Base-by-base conservation (phyloP, 2,329 filamentous ascomycete species). In the Neobulgaria alba region DNA sequence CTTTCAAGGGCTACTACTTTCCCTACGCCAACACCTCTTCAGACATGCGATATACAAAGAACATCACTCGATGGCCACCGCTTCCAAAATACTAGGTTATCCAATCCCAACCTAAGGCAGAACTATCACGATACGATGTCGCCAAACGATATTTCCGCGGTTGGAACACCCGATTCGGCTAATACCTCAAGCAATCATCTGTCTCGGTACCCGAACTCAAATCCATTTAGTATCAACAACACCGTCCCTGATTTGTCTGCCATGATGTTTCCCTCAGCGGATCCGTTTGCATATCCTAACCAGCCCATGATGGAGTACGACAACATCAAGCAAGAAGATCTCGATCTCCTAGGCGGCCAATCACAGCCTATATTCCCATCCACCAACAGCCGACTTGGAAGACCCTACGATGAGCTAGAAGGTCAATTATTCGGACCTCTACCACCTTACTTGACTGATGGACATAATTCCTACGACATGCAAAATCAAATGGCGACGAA, bases 211-310 rank as follows among this genome's bases (percentile, higher is more conserved):
- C 38, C 46, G 8, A 29, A 47, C 3, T 46, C 42, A 26, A 34
- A 68, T 57, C 52, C 63, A 67, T 50, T 63, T 62, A 42, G 46
- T 14, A 38, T 40, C 15, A 48, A 47, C 19, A 47, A 50, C 26
- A 49, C 49, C 5, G 37, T 88, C 12, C 75, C 82, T 49, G 83
- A 85, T 57, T 71, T 89, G 5, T 81, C 81, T 43, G 77, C 79
- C 3, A 77, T 89, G 64, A 88, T 90, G 81, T 90, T 90, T 55
- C 80, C 83, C 1, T 82, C 82, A 0, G 73, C 76, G 23, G 84
- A 90, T 53, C 83, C 85, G 0, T 82, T 90, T 48, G 82, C 80
- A 0, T 92, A 90, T 54, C 84, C 57, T 0, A 86, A 82, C 54
- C 82, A 86, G 49, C 79, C 82, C 0, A 76, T 82, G 66, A 79